Evolutionary conservation across 305 asterid genomes (phyloP), one percentile per base, ranked within the genome.

Genomic region (Salvia sclarea): DNA sequence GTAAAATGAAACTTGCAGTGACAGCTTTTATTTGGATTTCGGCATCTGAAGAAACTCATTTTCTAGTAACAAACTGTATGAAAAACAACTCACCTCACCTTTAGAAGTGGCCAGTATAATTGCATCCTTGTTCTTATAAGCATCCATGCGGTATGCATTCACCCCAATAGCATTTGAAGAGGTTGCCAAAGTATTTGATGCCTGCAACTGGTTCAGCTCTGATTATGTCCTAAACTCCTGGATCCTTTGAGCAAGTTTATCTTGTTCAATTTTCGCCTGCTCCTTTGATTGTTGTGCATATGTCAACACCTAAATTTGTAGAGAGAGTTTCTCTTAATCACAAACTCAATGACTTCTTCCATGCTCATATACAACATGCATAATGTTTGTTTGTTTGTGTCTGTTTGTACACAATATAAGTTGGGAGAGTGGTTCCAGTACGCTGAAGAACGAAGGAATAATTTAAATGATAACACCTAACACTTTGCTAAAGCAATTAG

Each of bases 271-370:
- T 68, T 77, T 88, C 22, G 97, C 83, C 77, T 87, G 98, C 76
- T 95, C 98, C 86, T 95, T 95, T 28, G 98, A 89, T 76, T 91
- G 99, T 76, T 89, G 98, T 35, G 97, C 96, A 86, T 79, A 95
- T 55, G 99, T 88, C 84, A 95, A 82, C 52, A 95, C 97, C 99
- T 95, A 85, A 81, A 76, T 57, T 73, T 30, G 76, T 59, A 63
- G 66, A 24, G 76, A 49, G 24, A 62, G 38, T 37, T 41, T 33
- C 60, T 41, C 49, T 71, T 61, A 55, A 66, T 60, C 64, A 55
- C 28, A 30, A 43, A 38, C 61, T 3, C 60, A 40, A 10, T 7
- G 38, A 58, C 50, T 50, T 21, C 72, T 38, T 58, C 50, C 44
- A 66, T 41, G 28, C 57, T 17, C 38, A 25, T 30, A 25, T 40